Evolutionary conservation across 331 rosid species (phyloP).

Genomic region (Prunus yedoensis): DNA sequence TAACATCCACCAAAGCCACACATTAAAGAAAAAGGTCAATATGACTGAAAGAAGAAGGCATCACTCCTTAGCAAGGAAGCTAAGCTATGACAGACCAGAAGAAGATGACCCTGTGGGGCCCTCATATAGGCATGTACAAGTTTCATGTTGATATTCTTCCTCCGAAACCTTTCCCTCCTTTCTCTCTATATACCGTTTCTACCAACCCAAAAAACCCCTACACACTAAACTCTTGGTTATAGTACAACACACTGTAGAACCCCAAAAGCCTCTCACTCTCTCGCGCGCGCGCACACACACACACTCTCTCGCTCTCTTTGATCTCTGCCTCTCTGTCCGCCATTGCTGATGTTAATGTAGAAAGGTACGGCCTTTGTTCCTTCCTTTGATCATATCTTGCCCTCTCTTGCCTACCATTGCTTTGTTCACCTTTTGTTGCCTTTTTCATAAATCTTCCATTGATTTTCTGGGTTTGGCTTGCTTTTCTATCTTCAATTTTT

Average conservation of each 20-base stretch:
- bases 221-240: neutral
- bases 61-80: neutral
- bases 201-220: neutral
- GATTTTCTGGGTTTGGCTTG: constrained; percentile 11
- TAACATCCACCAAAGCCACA: no score
- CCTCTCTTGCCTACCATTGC: neutral
- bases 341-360: neutral
- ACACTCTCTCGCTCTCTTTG: neutral
- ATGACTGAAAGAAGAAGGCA: neutral
- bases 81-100: neutral
- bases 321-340: neutral
- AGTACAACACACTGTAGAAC: neutral
- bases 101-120: neutral
- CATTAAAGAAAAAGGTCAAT: neutral
- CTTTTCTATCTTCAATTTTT: neutral
- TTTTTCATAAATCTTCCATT: neutral
- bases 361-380: constrained; percentile 13
- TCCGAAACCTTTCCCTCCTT: constrained; percentile 16
- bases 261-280: neutral
- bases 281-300: neutral
- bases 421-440: neutral
- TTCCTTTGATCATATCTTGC: neutral
- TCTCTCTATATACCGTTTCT: neutral
- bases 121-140: neutral
- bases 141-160: neutral